phyloP scores from a whole-genome alignment of 1,284 basidiomycete genomes.

The Schizophyllum commune region DNA sequence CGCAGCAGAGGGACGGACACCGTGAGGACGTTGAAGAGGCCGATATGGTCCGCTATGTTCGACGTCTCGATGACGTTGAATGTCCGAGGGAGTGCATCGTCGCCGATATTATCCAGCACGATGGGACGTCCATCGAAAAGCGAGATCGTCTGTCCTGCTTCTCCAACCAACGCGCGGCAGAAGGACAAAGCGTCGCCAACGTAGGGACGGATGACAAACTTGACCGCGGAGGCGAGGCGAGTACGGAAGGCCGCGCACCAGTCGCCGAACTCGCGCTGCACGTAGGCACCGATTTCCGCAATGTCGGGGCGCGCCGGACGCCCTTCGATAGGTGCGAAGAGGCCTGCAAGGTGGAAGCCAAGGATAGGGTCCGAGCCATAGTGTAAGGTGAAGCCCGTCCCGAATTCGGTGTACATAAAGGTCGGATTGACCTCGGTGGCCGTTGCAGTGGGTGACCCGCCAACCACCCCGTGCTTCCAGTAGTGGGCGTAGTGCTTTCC shows the following conservation, averaged over 20 bases:
- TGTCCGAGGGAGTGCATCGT: slow-evolving; percentile 17
- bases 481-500: slow-evolving; percentile 20
- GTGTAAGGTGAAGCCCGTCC: slow-evolving; percentile 33
- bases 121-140: slow-evolving; percentile 10
- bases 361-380: slow-evolving; percentile 35
- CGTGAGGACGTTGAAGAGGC: slow-evolving; percentile 36
- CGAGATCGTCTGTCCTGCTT: not conserved
- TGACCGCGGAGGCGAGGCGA: slow-evolving; percentile 4
- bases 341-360: slow-evolving; percentile 36
- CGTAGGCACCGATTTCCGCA: slow-evolving; percentile 17
- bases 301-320: not conserved
- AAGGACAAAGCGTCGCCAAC: slow-evolving; percentile 26
- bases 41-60: slow-evolving; percentile 35
- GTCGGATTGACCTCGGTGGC: slow-evolving; percentile 36
- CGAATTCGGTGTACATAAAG: slow-evolving; percentile 33
- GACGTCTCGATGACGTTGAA: slow-evolving; percentile 42
- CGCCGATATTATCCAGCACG: slow-evolving; percentile 22
- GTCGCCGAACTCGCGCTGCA: slow-evolving; percentile 24
- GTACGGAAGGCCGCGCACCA: slow-evolving; percentile 28
- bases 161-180: slow-evolving; percentile 10
- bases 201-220: slow-evolving; percentile 20
- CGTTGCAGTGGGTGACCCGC: slow-evolving; percentile 16
- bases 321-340: slow-evolving; percentile 19
- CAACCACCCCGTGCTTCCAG: slow-evolving; percentile 37
- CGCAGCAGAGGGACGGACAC: slow-evolving; percentile 26